Evolutionary conservation across 192 early-diverging fungal species (phyloP).

Genomic region (Entophlyctis helioformis): DNA sequence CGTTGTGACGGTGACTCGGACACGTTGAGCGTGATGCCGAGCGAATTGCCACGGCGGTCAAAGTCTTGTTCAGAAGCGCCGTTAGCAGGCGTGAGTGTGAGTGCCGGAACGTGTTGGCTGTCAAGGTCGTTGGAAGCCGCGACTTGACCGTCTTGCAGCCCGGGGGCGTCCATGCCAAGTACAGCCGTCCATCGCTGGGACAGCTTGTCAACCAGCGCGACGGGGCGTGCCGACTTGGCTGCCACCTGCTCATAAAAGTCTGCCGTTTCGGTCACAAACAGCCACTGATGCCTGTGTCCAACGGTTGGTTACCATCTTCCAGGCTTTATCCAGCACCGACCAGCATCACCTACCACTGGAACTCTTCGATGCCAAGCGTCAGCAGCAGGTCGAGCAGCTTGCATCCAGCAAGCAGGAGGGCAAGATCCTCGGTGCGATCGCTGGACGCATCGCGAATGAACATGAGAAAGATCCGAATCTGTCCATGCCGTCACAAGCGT

Average conservation of each 20-base stretch:
- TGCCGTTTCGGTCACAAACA: constrained; percentile 79
- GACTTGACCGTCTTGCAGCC: constrained; percentile 11
- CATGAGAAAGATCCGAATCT: constrained; percentile 58
- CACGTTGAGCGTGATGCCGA: neutral
- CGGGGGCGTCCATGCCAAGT: constrained; percentile 7
- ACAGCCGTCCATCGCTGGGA: constrained; percentile 23
- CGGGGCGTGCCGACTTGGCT: constrained; percentile 21
- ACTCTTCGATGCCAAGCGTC: constrained; percentile 68
- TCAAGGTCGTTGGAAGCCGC: constrained; percentile 17
- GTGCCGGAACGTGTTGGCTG: constrained; percentile 11
- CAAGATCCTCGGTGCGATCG: constrained; percentile 50
- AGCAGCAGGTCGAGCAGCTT: constrained; percentile 80
- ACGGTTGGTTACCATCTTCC: neutral
- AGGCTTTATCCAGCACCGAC: neutral
- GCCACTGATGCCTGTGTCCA: constrained; percentile 73
- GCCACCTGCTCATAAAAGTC: constrained; percentile 47
- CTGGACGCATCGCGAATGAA: constrained; percentile 33
- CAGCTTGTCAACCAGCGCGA: constrained; percentile 55
- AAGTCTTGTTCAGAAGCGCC: neutral
- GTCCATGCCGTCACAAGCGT: neutral
- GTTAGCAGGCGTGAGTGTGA: constrained; percentile 9
- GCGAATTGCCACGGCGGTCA: constrained; percentile 7
- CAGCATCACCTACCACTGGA: constrained; percentile 54
- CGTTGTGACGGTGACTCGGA: neutral
- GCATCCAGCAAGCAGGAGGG: constrained; percentile 68